Base-by-base conservation (phyloP, 1,139 yeast genomes). In the Candida dubliniensis region DNA sequence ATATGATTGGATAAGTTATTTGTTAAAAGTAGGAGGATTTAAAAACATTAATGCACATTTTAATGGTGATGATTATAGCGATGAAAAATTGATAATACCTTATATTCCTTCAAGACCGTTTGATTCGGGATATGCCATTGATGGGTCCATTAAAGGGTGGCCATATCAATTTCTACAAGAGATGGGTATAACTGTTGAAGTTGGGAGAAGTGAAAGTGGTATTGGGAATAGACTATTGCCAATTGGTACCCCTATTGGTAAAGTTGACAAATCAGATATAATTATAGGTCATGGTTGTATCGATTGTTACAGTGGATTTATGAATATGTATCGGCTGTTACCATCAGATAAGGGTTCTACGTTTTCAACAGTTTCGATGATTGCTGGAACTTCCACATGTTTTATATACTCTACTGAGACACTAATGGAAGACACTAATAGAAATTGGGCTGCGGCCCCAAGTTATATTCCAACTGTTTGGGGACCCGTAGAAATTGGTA, bases 361-460 rank as follows among this genome's bases (percentile, higher is more conserved):
- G 8, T 30, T 13, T 26, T 50, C 27, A 8, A 54, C 64, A 8
- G 50, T 79, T 14, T 66, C 78, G 2, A 71, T 79, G 76, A 74
- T 79, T 8, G 85, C 84, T 1, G 85, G 85, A 0, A 81, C 85
- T 0, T 79, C 84, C 5, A 79, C 84, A 0, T 81, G 86, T 49
- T 79, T 69, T 47, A 52, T 81, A 3, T 53, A 71, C 8, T 67
- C 71, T 1, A 57, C 63, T 3, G 42, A 43, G 1, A 30, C 14
- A 13, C 32, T 13, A n/a, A 27, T 36, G 1, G 7, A 3, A n/a
- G 14, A 3, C 14, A n/a, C 13, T 8, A 14, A n/a, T n/a, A 11
- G n/a, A 3, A 37, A 35, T 15, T 35, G n/a, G n/a, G n/a, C 38
- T 12, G 10, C 38, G 9, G 24, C 34, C 5, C 31, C 40, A 1